A percentile compares a stretch with the other conserved stretches of the same genome.
phyloP scores from a whole-genome alignment of 371 early-diverging fungal genomes.

The Choanephora cucurbitarum region DNA sequence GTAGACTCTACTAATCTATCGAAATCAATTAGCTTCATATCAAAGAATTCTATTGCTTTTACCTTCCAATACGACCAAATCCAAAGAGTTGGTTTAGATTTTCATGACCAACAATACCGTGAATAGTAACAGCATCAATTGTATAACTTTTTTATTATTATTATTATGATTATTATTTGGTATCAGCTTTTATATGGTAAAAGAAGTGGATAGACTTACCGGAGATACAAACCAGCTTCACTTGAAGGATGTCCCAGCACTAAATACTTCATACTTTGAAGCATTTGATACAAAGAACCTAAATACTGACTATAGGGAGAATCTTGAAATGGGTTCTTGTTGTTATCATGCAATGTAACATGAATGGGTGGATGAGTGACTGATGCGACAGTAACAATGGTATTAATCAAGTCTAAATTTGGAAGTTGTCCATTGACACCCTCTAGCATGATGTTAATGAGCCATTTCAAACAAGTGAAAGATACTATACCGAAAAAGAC shows the following conservation, averaged over 20 bases:
- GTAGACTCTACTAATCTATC: constrained; percentile 79
- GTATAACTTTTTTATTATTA: constrained; percentile 57
- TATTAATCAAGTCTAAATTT: constrained; percentile 90
- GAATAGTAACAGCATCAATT: constrained; percentile 83
- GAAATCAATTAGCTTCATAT: neutral
- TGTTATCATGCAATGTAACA: constrained; percentile 45
- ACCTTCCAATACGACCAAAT: constrained; percentile 63
- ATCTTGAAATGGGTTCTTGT: constrained; percentile 16
- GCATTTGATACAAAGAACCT: constrained; percentile 53
- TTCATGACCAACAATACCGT: constrained; percentile 52
- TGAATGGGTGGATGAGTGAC: constrained; percentile 52
- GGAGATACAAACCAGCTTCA: constrained; percentile 72
- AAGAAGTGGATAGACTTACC: constrained; percentile 26
- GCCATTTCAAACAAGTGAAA: neutral
- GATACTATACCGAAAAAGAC: constrained; percentile 71
- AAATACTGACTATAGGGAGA: constrained; percentile 31
- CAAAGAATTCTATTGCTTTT: too few species aligned
- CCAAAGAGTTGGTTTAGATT: constrained; percentile 46
- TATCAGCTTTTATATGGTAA: neutral
- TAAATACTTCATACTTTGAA: constrained; percentile 67
- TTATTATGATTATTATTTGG: neutral
- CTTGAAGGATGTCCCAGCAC: constrained; percentile 72
- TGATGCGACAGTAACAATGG: constrained; percentile 58
- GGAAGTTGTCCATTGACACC: constrained; percentile 93
- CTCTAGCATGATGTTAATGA: constrained; percentile 45